Conservation (phyloP, 192 early-diverging fungal species). For the Coemansia sp. region DNA sequence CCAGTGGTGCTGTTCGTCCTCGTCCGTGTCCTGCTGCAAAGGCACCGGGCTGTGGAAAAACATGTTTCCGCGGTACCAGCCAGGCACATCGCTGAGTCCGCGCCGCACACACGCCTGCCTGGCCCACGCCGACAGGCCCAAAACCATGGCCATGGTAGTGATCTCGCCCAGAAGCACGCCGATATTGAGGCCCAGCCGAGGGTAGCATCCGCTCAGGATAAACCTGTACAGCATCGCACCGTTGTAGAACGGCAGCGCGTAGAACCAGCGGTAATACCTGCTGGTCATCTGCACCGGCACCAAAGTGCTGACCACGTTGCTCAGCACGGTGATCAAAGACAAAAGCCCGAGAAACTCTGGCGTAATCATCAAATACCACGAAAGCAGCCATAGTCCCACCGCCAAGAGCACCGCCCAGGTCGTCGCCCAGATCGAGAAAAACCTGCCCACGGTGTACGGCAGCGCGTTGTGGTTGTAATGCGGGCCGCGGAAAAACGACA, state of each 20-base stretch:
- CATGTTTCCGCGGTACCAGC: conserved; percentile 25
- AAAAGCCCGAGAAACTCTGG: conserved; percentile 25
- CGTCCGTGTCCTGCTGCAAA: conserved; percentile 18
- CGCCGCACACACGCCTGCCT: conserved; percentile 16
- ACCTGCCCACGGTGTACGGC: conserved; percentile 24
- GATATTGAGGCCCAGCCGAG: conserved; percentile 34
- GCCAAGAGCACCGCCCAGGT: neutral
- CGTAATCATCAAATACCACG: conserved; percentile 24
- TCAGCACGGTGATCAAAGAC: conserved; percentile 17
- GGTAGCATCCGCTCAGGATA: conserved; percentile 48
- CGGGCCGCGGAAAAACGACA: conserved; percentile 24
- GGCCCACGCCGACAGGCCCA: conserved; percentile 30
- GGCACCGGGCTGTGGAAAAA: conserved; percentile 28
- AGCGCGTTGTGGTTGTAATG: conserved; percentile 6
- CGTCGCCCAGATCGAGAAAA: conserved; percentile 35
- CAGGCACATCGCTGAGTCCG: conserved; percentile 20
- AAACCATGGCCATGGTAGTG: conserved; percentile 17
- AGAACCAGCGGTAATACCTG: conserved; percentile 42
- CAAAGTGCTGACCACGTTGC: conserved; percentile 45
- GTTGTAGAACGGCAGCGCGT: conserved; percentile 55
- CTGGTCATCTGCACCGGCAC: conserved; percentile 45
- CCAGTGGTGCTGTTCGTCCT: neutral
- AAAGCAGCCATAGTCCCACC: conserved; percentile 24
- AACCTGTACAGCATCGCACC: conserved; percentile 43
- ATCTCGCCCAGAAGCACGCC: conserved; percentile 53